Evolutionary conservation across 2,329 filamentous ascomycete species (phyloP), one percentile per base, ranked within the genome.

Genomic region (Fusarium papillatum): DNA sequence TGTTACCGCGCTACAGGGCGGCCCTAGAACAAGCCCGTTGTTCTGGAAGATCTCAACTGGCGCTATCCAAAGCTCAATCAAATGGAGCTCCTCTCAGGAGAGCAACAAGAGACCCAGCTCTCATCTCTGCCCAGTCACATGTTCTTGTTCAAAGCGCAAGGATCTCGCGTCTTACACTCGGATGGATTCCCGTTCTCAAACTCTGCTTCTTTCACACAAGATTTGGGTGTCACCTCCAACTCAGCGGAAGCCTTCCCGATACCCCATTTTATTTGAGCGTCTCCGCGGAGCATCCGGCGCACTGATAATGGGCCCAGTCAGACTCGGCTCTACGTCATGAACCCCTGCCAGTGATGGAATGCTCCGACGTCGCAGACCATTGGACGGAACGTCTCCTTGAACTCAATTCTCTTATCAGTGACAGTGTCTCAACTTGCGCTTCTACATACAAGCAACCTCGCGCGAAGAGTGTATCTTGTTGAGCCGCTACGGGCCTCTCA

Each of bases 11-110:
- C 64, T 34, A 46, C 53, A 29, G 55, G 8, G 14, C 55, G 29
- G 39, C 74, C 64, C 71, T 73, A 76, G 69, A 76, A 75, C 69
- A 59, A 46, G 34, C 65, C 7, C 46, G 63, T 53, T 65, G 50
- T 77, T 76, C 74, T 75, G 76, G 74, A 76, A 76, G 60, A 48
- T 72, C 66, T 64, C 68, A 43, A 46, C 46, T 72, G n/a, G 39
- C 31, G 43, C 41, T 74, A 62, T 76, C 34, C 48, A 34, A 71
- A 31, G 57, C 46, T 39, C 55, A 69, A 60, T 64, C 55, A 16
- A 46, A 46, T 36, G 39, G 59, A 43, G 24, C 59, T 62, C 34
- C 8, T 26, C 48, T 64, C 62, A 64, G 31, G 22, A 63, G 19
- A 41, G 11, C 24, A 62, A 29, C 13, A 29, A 22, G 38, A 29